Conservation (phyloP, 352 stramenopile species). For the Globisporangium radiosum region DNA sequence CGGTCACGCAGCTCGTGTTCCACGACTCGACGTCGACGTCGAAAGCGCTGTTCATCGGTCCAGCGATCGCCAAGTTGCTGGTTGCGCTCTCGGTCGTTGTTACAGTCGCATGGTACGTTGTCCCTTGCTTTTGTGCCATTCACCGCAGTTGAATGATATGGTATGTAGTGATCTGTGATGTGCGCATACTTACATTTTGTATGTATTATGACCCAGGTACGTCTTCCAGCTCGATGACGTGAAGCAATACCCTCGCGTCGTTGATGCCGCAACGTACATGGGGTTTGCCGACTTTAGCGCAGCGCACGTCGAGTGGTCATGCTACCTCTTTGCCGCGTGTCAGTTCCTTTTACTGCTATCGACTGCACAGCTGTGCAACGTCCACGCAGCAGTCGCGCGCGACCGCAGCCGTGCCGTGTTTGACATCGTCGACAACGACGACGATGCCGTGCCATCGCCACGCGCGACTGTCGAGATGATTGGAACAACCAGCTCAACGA, state of each 20-base stretch:
- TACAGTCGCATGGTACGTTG: constrained; percentile 42
- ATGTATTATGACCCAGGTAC: constrained; percentile 24
- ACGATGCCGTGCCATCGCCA: not conserved
- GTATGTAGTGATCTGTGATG: too few relatives aligned
- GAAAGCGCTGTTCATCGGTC: constrained; percentile 41
- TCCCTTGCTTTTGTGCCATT: too few relatives aligned
- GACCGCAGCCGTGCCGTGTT: constrained; percentile 9
- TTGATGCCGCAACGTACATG: constrained; percentile 40
- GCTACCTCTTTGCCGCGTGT: constrained; percentile 59
- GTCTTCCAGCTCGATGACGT: constrained; percentile 41
- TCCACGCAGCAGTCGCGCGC: constrained; percentile 27
- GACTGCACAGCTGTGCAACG: constrained; percentile 56
- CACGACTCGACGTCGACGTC: constrained; percentile 7
- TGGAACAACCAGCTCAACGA: constrained; percentile 2
- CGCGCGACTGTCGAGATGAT: constrained; percentile 10
- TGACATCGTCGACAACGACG: not conserved
- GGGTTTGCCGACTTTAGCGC: constrained; percentile 55
- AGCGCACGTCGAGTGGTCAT: constrained; percentile 37
- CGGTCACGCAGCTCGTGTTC: constrained; percentile 44
- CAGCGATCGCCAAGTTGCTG: constrained; percentile 30
- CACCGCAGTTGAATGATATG: too few relatives aligned
- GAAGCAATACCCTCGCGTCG: constrained; percentile 18
- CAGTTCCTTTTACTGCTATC: constrained; percentile 57
- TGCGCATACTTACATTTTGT: too few relatives aligned
- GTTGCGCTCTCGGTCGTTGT: constrained; percentile 36